Percentiles rank a stretch among this genome's conserved stretches.
phyloP scores from a whole-genome alignment of 768 basidiomycete species.

The Mycena epipterygia region DNA sequence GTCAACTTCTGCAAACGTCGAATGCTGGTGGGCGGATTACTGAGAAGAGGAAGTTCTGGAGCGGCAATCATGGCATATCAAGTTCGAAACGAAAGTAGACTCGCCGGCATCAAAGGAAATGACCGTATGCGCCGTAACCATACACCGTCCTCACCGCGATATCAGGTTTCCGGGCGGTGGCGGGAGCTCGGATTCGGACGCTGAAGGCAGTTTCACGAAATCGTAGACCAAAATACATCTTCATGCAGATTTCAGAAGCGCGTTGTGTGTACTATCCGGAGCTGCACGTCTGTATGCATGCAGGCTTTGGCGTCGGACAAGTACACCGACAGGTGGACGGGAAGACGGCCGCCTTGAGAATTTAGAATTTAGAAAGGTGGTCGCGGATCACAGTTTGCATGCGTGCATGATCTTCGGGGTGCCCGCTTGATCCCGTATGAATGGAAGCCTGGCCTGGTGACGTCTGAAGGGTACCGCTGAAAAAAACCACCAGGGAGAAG shows the following conservation, averaged over 20 bases:
- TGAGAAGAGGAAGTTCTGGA: slow-evolving; percentile 10
- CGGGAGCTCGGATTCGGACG: neutral
- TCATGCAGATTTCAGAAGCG: too few relatives aligned
- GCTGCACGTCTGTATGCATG: too few relatives aligned
- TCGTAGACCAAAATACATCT: too few relatives aligned
- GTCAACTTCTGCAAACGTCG: slow-evolving; percentile 6
- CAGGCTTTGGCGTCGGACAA: too few relatives aligned
- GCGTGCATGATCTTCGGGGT: neutral
- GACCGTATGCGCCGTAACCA: neutral
- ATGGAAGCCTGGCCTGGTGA: slow-evolving; percentile 17
- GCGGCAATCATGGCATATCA: slow-evolving; percentile 26
- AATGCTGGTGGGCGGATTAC: neutral
- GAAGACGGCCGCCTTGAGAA: slow-evolving; percentile 25
- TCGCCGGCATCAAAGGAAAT: slow-evolving; percentile 27
- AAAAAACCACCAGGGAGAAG: neutral
- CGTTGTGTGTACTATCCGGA: too few relatives aligned
- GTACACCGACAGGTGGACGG: neutral
- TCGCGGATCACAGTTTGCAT: slow-evolving; percentile 1
- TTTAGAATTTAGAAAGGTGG: too few relatives aligned
- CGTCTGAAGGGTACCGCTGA: slow-evolving; percentile 2
- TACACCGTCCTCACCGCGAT: slow-evolving; percentile 4
- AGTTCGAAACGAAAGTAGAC: slow-evolving; percentile 12
- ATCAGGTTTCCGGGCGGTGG: neutral
- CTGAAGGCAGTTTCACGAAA: neutral
- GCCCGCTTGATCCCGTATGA: neutral